Evolutionary conservation across 2,329 filamentous ascomycete species (phyloP).

Genomic region (Ophiostoma montium): DNA sequence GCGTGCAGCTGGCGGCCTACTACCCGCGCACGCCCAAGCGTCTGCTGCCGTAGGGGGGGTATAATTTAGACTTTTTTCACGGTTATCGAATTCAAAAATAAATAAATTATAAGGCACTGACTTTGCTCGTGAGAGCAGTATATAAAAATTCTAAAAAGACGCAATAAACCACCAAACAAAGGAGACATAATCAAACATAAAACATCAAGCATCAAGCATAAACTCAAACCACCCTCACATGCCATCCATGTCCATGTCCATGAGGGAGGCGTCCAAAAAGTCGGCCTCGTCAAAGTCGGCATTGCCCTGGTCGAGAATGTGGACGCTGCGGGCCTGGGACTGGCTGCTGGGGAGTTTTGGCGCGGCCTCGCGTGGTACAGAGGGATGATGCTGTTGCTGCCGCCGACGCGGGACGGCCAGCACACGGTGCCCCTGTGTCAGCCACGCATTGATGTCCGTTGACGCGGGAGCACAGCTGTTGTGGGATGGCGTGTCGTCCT

Average conservation of each 20-base stretch:
- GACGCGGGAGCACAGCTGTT: slow-evolving; percentile 5
- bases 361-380: not conserved
- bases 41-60: slow-evolving; percentile 31
- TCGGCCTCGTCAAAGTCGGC: slow-evolving; percentile 56
- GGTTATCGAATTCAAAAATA: too few relatives aligned
- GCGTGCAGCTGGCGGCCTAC: slow-evolving; percentile 41
- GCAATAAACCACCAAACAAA: not conserved
- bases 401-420: slow-evolving; percentile 32
- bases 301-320: slow-evolving; percentile 32
- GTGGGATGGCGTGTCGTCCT: too few relatives aligned
- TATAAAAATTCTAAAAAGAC: slow-evolving; percentile 1
- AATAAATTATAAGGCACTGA: too few relatives aligned
- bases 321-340: not conserved
- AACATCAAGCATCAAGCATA: not conserved
- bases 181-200: not conserved
- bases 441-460: not conserved
- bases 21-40: slow-evolving; percentile 49
- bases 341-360: slow-evolving; percentile 6
- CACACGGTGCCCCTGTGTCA: slow-evolving; percentile 21
- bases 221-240: slow-evolving; percentile 1
- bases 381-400: slow-evolving; percentile 9
- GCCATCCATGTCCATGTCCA: slow-evolving; percentile 28
- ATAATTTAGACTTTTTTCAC: too few relatives aligned
- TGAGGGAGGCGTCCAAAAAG: slow-evolving; percentile 37
- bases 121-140: not conserved